These are phyloP conservation scores for Lentinula sp. DNA, from an alignment of 768 basidiomycete species.

Conservation along the genomic window DNA sequence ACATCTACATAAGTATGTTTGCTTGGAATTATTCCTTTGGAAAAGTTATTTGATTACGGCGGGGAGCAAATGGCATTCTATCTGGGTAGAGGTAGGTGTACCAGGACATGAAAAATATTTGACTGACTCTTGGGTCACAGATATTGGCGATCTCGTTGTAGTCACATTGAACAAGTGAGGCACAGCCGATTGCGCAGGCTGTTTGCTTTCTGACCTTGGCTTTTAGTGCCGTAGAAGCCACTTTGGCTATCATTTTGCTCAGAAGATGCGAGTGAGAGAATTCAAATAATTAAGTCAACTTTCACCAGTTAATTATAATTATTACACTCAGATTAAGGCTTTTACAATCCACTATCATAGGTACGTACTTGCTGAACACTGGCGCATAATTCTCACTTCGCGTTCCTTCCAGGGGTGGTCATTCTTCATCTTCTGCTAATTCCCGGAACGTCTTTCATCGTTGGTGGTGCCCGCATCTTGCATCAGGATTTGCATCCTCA, in stretches of 20 bases:
- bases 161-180: constrained; percentile 63
- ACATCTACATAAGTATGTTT: constrained; percentile 45
- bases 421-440: constrained; percentile 69
- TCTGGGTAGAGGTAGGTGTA: constrained; percentile 33
- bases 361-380: constrained; percentile 21
- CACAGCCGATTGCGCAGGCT: not conserved
- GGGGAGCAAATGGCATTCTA: constrained; percentile 44
- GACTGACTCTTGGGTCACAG: constrained; percentile 22
- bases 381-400: not conserved
- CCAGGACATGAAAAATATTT: not conserved
- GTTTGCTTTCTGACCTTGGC: not conserved
- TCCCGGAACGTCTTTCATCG: constrained; percentile 66
- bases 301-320: not conserved
- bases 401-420: constrained; percentile 45
- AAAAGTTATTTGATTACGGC: constrained; percentile 61
- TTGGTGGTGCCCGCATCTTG: constrained; percentile 60
- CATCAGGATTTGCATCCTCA: constrained; percentile 68
- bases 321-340: constrained; percentile 41
- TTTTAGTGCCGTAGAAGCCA: constrained; percentile 61
- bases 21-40: constrained; percentile 60
- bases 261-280: constrained; percentile 57
- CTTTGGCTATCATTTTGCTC: constrained; percentile 65
- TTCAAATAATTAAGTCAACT: too few relatives aligned
- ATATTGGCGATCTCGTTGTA: constrained; percentile 61
- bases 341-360: constrained; percentile 64